phyloP scores from a whole-genome alignment of 108 stramenopile genomes.

The Nitzschia palea region DNA sequence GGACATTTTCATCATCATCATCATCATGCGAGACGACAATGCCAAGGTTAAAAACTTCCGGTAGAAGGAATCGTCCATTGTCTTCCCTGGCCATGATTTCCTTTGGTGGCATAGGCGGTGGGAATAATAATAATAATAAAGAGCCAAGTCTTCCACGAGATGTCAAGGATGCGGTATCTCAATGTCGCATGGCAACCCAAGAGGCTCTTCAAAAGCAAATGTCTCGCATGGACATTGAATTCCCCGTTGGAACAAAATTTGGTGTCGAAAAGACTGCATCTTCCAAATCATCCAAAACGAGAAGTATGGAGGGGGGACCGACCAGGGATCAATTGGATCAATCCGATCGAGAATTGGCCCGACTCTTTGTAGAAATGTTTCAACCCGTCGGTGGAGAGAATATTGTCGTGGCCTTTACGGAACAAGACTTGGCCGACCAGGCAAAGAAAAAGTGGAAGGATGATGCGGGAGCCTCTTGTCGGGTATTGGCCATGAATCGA shows the following conservation, averaged over 20 bases:
- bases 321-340: constrained; percentile 60
- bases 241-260: constrained; percentile 86
- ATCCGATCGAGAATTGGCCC: constrained; percentile 81
- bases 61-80: background rate
- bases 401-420: constrained; percentile 68
- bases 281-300: constrained; percentile 5
- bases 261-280: constrained; percentile 64
- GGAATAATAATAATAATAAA: no score
- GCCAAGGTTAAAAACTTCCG: no score
- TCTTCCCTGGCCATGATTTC: constrained; percentile 1
- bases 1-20: background rate
- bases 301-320: constrained; percentile 32
- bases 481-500: constrained; percentile 66
- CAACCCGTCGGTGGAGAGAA: constrained; percentile 81
- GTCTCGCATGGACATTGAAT: constrained; percentile 74
- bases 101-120: background rate
- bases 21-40: no score
- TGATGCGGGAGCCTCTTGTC: constrained; percentile 59
- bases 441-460: constrained; percentile 73
- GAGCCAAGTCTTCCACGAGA: constrained; percentile 55
- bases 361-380: constrained; percentile 88
- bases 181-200: constrained; percentile 74
- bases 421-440: constrained; percentile 53
- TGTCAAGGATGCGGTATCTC: constrained; percentile 79
- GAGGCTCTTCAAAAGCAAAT: constrained; percentile 57